Conservation (phyloP, 371 early-diverging fungal species). For the Zancudomyces culisetae region DNA sequence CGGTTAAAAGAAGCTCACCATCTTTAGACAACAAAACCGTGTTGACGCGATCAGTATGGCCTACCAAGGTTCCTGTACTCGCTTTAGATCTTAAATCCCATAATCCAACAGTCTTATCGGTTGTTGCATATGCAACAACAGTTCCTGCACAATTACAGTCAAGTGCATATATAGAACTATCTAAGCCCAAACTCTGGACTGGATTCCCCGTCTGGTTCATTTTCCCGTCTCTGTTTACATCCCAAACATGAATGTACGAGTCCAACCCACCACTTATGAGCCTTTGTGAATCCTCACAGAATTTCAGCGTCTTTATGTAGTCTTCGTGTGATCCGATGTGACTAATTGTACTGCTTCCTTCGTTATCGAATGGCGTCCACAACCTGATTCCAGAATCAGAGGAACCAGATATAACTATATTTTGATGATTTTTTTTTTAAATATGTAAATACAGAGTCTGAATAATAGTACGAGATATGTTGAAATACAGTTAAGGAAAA, state of each 20-base stretch:
- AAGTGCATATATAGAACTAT: conserved; percentile 53
- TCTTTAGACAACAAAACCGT: conserved; percentile 69
- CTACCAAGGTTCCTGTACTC: conserved; percentile 55
- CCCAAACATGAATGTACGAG: conserved; percentile 73
- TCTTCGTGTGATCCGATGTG: conserved; percentile 71
- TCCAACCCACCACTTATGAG: conserved; percentile 90
- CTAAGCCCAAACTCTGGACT: conserved; percentile 27
- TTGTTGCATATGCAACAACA: conserved; percentile 62
- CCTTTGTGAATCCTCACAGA: conserved; percentile 46
- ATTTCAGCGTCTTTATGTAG: conserved; percentile 62
- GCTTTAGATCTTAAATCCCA: conserved; percentile 72
- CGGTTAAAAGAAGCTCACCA: conserved; percentile 72
- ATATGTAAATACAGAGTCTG: too few species aligned
- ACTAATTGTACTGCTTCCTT: conserved; percentile 20
- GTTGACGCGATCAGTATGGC: conserved; percentile 87
- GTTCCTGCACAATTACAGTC: conserved; percentile 49
- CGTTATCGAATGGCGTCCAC: conserved; percentile 45
- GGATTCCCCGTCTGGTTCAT: conserved; percentile 8
- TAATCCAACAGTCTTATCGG: conserved; percentile 70
- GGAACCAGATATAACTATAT: conserved; percentile 64
- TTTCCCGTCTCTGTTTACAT: conserved; percentile 38
- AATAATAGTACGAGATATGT: too few species aligned
- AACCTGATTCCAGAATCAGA: conserved; percentile 78
- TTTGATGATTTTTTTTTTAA: not conserved
- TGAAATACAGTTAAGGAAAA: too few species aligned